These are phyloP conservation scores for Silene coronaria DNA, from an alignment of 179 eudicot genomes.

Conservation along the genomic window DNA sequence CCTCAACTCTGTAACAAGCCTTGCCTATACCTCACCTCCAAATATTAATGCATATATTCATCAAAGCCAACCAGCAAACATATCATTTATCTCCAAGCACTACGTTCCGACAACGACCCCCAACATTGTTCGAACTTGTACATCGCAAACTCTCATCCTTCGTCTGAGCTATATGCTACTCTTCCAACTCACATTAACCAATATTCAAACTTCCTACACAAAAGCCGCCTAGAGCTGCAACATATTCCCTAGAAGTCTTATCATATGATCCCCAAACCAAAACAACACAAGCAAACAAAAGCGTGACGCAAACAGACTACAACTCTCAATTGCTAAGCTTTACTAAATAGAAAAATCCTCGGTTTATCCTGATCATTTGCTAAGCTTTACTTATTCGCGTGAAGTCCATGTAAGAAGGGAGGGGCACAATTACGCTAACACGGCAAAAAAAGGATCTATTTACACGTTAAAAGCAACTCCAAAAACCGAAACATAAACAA, in stretches of 20 bases:
- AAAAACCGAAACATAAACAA: background rate
- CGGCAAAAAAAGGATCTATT: background rate
- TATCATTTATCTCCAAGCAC: background rate
- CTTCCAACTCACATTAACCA: background rate
- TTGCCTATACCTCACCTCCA: background rate
- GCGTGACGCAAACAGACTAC: background rate
- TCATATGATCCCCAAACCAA: background rate
- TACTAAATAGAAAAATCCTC: background rate
- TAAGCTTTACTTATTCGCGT: background rate
- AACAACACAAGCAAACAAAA: background rate
- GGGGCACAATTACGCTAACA: background rate
- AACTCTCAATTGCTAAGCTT: background rate
- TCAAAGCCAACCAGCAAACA: background rate
- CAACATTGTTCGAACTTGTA: background rate
- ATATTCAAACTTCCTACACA: background rate
- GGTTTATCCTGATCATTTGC: background rate
- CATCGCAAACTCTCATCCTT: background rate
- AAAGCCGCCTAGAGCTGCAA: background rate
- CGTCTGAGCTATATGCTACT: background rate
- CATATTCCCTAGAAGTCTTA: background rate
- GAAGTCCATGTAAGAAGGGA: background rate
- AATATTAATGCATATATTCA: background rate
- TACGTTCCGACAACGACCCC: background rate
- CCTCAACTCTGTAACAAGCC: background rate
- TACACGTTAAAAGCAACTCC: background rate